These are phyloP conservation scores for Lecanicillium sp. DNA, from an alignment of 2,329 filamentous ascomycete genomes.

Conservation along the genomic window DNA sequence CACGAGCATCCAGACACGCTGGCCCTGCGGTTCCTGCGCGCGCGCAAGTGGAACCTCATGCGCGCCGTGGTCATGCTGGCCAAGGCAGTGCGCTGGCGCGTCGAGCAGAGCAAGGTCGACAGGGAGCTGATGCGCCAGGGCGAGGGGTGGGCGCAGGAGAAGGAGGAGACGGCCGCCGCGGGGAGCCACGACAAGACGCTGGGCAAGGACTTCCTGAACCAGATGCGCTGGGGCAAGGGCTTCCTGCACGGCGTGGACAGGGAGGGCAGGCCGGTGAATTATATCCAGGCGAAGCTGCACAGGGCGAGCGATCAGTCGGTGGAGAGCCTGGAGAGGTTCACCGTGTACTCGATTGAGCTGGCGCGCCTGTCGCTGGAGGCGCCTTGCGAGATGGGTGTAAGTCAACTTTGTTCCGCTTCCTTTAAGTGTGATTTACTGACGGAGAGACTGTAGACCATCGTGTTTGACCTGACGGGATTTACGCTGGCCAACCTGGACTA, in stretches of 20 bases:
- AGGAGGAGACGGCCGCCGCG: constrained; percentile 45
- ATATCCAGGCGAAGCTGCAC: constrained; percentile 72
- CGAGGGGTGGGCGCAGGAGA: constrained; percentile 56
- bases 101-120: constrained; percentile 72
- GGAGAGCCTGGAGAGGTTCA: constrained; percentile 71
- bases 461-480: constrained; percentile 84
- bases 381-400: constrained; percentile 78
- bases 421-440: background rate
- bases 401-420: constrained; percentile 27
- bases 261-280: constrained; percentile 70
- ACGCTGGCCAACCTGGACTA: constrained; percentile 92
- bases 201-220: constrained; percentile 67
- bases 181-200: constrained; percentile 50
- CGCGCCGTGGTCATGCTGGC: constrained; percentile 85
- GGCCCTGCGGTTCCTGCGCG: constrained; percentile 68
- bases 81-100: constrained; percentile 81
- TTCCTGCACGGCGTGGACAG: constrained; percentile 79
- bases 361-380: constrained; percentile 67
- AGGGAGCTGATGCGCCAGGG: constrained; percentile 71
- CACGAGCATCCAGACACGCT: constrained; percentile 82
- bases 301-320: constrained; percentile 70
- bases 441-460: constrained; percentile 9
- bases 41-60: constrained; percentile 84
- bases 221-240: constrained; percentile 79
- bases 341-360: constrained; percentile 83